Evolutionary conservation across 768 basidiomycete genomes (phyloP).

Genomic region (Tylopilus felleus): DNA sequence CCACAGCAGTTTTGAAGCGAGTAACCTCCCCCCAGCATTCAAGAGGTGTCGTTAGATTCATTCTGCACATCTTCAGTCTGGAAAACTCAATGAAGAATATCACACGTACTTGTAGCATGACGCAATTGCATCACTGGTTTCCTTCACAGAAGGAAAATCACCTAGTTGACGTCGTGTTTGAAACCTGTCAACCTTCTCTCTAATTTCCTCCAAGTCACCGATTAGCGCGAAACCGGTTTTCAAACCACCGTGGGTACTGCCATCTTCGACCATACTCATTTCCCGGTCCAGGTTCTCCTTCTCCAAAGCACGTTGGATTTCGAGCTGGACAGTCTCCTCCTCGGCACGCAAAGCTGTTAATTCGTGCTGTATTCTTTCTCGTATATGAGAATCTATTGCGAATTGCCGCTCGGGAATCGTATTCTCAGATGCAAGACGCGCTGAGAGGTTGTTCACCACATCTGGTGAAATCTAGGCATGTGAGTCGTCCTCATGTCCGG

Average conservation of each 20-base stretch:
- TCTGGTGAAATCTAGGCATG: constrained; percentile 70
- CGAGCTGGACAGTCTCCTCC: constrained; percentile 63
- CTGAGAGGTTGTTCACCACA: constrained; percentile 75
- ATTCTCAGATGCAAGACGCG: constrained; percentile 55
- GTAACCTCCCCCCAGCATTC: constrained; percentile 75
- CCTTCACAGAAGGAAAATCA: constrained; percentile 55
- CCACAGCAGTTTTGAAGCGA: constrained; percentile 67
- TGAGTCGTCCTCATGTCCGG: not conserved
- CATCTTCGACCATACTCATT: constrained; percentile 47
- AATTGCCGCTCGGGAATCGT: constrained; percentile 68
- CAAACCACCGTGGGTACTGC: constrained; percentile 38
- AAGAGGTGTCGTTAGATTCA: constrained; percentile 51
- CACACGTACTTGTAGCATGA: constrained; percentile 66
- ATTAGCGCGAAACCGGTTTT: constrained; percentile 61
- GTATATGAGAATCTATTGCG: constrained; percentile 70
- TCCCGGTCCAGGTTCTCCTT: constrained; percentile 86
- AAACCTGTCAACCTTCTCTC: constrained; percentile 68
- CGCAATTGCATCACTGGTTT: constrained; percentile 55
- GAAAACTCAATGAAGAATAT: not conserved
- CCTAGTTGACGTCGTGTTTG: constrained; percentile 52
- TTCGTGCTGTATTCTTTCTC: constrained; percentile 67
- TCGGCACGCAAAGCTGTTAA: constrained; percentile 61
- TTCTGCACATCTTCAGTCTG: constrained; percentile 20
- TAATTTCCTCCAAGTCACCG: constrained; percentile 74
- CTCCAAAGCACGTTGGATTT: constrained; percentile 79